These are phyloP conservation scores for Calonectria pseudoturangicola DNA, from an alignment of 2,329 filamentous ascomycete genomes.

Conservation along the genomic window DNA sequence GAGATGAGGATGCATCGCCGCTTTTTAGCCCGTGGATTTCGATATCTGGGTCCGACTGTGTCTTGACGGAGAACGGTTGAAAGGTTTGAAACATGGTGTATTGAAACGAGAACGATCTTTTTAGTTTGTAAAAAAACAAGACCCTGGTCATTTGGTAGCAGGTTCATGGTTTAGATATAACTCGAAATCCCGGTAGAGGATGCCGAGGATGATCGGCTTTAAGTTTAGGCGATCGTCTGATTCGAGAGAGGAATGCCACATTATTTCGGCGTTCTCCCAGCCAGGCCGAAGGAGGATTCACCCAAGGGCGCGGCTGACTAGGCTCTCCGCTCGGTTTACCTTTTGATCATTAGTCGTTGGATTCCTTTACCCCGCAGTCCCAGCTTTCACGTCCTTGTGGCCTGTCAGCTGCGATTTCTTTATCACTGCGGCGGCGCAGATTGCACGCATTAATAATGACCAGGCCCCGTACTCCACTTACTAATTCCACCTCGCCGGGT, in stretches of 20 bases:
- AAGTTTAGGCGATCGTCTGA: slow-evolving; percentile 22
- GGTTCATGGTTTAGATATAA: background rate
- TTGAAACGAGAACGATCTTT: too few relatives aligned
- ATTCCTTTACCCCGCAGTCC: too few relatives aligned
- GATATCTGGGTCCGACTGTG: slow-evolving; percentile 59
- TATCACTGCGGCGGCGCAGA: background rate
- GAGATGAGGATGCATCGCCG: slow-evolving; percentile 53
- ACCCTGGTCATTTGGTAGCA: background rate
- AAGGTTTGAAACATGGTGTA: slow-evolving; percentile 63
- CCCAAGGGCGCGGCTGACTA: slow-evolving; percentile 9
- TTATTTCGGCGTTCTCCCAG: slow-evolving; percentile 14
- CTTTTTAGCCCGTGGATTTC: slow-evolving; percentile 66
- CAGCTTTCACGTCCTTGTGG: too few relatives aligned
- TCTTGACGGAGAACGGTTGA: slow-evolving; percentile 61
- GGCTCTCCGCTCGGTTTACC: background rate
- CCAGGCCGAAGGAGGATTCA: slow-evolving; percentile 1
- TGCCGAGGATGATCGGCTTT: slow-evolving; percentile 19
- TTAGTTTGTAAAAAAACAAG: background rate
- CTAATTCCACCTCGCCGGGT: background rate
- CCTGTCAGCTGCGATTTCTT: too few relatives aligned
- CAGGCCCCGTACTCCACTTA: background rate
- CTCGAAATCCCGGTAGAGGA: background rate
- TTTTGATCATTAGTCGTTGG: background rate
- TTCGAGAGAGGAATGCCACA: background rate
- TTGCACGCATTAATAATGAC: too few relatives aligned